Evolutionary conservation across 1,284 basidiomycete species (phyloP), one percentile per base, ranked within the genome.

Genomic region (Quambalaria eucalypti): DNA sequence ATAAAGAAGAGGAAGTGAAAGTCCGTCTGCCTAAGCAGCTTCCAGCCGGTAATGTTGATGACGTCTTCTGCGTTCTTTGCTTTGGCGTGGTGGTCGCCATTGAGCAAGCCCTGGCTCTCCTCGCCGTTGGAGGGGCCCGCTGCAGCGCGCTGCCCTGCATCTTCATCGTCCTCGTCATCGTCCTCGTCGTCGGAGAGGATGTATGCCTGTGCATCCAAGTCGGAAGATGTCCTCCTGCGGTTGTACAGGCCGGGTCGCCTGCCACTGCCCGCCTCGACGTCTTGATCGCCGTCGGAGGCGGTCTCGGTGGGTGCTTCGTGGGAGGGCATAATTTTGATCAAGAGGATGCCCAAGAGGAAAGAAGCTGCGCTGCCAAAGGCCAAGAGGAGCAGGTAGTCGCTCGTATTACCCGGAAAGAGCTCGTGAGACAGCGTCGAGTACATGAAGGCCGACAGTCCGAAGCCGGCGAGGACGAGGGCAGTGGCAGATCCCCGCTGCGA

Each of bases 381-480:
- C 9, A 90, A 81, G n/a, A 86, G 71, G 0, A 84, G 77, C 2
- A 90, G 77, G 54, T 89, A 84, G 4, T 82, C 81, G 2, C 82
- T 83, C 0, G 85, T 87, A 63, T 87, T 80, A 0, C 85, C 87
- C 0, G 85, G 83, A 61, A 83, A 89, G 28, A 85, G 65, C 0
- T 79, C 61, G 54, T 87, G 83, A 0, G 85, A 83, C 19, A 87
- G 71, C 0, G 82, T 80, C 23, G 85, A 85, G 76, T 89, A 90
- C 56, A 85, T 78, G 76, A 89, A 88, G 0, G 87, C 88, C 7
- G 86, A 87, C 4, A 90, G 80, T 0, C 88, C 88, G 57, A 88
- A 88, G n/a, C 86, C 88, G 0, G 86, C 86, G 16, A 88, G 77
- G 21, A 89, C 87, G 14, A 87, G 71, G 2, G 84, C 85, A 1